These are phyloP conservation scores for Saccharomycopsis selenospora DNA, from an alignment of 805 yeast species.

Conservation along the genomic window DNA sequence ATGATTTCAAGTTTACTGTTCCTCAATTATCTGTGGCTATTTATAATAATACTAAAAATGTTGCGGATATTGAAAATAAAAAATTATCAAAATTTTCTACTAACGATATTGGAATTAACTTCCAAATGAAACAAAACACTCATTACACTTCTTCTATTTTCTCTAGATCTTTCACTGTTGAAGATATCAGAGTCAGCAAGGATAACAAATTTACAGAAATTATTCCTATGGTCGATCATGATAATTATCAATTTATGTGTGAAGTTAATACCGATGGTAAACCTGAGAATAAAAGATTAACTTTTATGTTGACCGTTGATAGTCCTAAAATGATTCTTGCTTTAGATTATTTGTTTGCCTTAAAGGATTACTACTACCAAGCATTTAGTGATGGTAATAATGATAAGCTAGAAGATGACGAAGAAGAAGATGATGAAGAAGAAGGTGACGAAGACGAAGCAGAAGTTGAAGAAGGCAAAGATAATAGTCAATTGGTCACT, in stretches of 20 bases:
- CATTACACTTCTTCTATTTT: conserved; percentile 53
- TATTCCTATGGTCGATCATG: conserved; percentile 60
- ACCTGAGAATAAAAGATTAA: conserved; percentile 35
- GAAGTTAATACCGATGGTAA: conserved; percentile 39
- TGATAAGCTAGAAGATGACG: conserved; percentile 12
- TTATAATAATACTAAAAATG: conserved; percentile 43
- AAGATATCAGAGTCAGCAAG: conserved; percentile 57
- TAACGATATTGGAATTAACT: conserved; percentile 46
- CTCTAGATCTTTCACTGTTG: conserved; percentile 66
- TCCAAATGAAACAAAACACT: conserved; percentile 46
- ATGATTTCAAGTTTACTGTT: conserved; percentile 48
- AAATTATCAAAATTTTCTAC: conserved; percentile 53
- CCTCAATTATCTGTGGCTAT: conserved; percentile 59
- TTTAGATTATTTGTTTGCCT: conserved; percentile 73
- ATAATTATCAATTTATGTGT: conserved; percentile 65
- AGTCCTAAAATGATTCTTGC: conserved; percentile 79
- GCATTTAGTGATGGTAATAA: conserved; percentile 30
- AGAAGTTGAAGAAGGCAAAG: conserved; percentile 15
- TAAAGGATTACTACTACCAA: conserved; percentile 55
- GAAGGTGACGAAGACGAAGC: conserved; percentile 18
- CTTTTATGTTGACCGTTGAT: conserved; percentile 58
- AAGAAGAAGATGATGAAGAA: conserved; percentile 30
- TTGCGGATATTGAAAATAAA: conserved; percentile 30
- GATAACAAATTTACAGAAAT: conserved; percentile 73
- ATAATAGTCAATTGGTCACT: conserved; percentile 1